These are phyloP conservation scores for Xerocomellus chrysenteron DNA, from an alignment of 768 basidiomycete species.

Conservation along the genomic window DNA sequence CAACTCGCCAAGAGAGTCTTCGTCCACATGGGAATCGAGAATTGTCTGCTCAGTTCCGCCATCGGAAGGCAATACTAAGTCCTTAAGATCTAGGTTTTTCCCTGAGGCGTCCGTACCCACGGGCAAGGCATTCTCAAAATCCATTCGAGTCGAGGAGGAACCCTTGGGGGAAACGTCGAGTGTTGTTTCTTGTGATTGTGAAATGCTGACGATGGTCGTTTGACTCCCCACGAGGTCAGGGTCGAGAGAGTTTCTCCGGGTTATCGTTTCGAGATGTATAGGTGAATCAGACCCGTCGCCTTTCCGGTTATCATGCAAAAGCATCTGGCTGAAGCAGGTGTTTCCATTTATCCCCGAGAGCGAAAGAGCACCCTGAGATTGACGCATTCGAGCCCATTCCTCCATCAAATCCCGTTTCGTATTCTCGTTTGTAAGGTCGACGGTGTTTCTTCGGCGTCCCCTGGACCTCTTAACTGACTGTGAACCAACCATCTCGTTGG, in stretches of 20 bases:
- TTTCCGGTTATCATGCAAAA: neutral
- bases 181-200: conserved; percentile 3
- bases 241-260: neutral
- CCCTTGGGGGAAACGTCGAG: neutral
- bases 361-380: conserved; percentile 25
- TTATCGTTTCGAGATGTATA: neutral
- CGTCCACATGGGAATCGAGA: neutral
- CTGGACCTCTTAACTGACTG: conserved; percentile 8
- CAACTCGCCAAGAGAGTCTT: neutral
- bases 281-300: neutral
- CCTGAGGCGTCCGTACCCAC: neutral
- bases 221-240: neutral
- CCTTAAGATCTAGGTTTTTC: neutral
- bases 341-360: conserved; percentile 10
- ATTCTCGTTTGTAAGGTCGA: conserved; percentile 20
- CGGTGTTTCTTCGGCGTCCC: conserved; percentile 15
- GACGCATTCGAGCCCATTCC: conserved; percentile 32
- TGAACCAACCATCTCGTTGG: neutral
- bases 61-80: neutral
- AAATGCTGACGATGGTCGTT: neutral
- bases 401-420: conserved; percentile 27
- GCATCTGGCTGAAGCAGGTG: neutral
- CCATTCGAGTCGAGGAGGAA: neutral
- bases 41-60: conserved; percentile 1
- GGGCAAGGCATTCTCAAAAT: neutral